These are phyloP conservation scores for Malassezia slooffiae DNA, from an alignment of 1,284 basidiomycete genomes.

Conservation along the genomic window DNA sequence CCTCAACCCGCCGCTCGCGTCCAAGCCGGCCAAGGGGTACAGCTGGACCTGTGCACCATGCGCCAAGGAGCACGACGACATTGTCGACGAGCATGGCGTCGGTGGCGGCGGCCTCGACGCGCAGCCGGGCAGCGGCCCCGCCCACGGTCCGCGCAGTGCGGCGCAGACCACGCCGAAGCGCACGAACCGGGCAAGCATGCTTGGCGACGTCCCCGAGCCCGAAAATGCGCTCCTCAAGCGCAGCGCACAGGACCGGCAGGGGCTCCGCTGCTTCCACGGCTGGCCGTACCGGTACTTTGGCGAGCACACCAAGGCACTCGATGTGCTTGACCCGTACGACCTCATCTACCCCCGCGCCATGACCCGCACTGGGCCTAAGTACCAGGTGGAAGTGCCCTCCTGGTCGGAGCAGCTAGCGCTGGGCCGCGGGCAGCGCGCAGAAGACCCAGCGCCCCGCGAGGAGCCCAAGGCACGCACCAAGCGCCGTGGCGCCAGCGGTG, in stretches of 20 bases:
- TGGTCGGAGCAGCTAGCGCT: constrained; percentile 39
- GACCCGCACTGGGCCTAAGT: constrained; percentile 74
- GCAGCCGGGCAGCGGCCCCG: background rate
- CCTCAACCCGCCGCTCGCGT: constrained; percentile 80
- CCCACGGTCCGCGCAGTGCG: constrained; percentile 4
- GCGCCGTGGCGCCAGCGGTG: too few relatives aligned
- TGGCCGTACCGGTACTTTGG: constrained; percentile 97
- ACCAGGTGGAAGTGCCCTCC: constrained; percentile 55
- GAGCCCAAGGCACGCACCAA: too few relatives aligned
- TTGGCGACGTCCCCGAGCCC: constrained; percentile 19
- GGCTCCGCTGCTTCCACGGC: constrained; percentile 68
- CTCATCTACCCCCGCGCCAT: constrained; percentile 83
- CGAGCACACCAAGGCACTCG: constrained; percentile 65
- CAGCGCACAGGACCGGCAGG: constrained; percentile 33
- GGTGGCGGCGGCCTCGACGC: constrained; percentile 17
- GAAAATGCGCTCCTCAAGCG: constrained; percentile 9
- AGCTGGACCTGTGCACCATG: constrained; percentile 95
- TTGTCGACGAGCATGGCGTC: constrained; percentile 14
- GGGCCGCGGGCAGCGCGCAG: too few relatives aligned
- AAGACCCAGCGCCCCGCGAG: too few relatives aligned
- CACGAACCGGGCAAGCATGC: constrained; percentile 6
- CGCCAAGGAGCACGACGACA: constrained; percentile 60
- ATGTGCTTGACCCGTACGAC: constrained; percentile 68
- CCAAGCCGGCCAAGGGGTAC: constrained; percentile 90
- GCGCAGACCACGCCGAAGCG: constrained; percentile 19